phyloP scores from a whole-genome alignment of 495 filamentous ascomycete genomes.

The Penicillium paradoxum region DNA sequence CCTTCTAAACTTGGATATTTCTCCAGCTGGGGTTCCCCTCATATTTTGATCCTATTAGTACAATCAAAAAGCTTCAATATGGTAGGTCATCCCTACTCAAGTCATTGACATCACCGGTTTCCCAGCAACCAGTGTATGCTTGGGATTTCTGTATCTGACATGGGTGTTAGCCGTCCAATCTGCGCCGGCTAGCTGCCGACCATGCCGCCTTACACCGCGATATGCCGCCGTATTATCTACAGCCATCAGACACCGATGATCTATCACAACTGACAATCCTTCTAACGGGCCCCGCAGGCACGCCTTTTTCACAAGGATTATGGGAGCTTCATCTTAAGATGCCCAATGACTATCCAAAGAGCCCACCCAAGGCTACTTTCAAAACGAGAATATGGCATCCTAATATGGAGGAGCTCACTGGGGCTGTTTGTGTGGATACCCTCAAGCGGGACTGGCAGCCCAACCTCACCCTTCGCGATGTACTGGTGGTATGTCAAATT shows the following conservation, averaged over 20 bases:
- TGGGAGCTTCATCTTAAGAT: constrained; percentile 61
- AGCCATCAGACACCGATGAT: constrained; percentile 52
- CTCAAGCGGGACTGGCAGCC: constrained; percentile 65
- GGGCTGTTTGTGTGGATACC: constrained; percentile 67
- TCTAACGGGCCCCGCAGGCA: constrained; percentile 58
- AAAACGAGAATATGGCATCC: constrained; percentile 68
- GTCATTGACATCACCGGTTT: neutral
- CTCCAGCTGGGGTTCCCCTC: neutral
- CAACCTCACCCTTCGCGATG: constrained; percentile 56
- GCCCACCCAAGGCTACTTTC: constrained; percentile 63
- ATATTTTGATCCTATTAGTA: neutral
- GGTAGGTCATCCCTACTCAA: constrained; percentile 10
- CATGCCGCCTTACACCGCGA: constrained; percentile 55
- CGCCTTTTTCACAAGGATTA: constrained; percentile 56
- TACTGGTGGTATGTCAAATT: constrained; percentile 48
- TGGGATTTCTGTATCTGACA: constrained; percentile 9
- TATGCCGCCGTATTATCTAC: constrained; percentile 65
- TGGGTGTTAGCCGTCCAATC: constrained; percentile 35
- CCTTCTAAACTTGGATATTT: neutral
- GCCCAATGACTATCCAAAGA: constrained; percentile 58
- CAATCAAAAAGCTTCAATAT: constrained; percentile 8
- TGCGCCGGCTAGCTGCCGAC: constrained; percentile 62
- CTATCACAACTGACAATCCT: constrained; percentile 56
- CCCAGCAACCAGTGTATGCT: constrained; percentile 3
- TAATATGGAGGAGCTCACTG: constrained; percentile 63